Percentiles rank a stretch among this genome's conserved stretches.
Evolutionary conservation across 2,329 filamentous ascomycete species (phyloP).

Genomic region (Metarhizium brunneum): DNA sequence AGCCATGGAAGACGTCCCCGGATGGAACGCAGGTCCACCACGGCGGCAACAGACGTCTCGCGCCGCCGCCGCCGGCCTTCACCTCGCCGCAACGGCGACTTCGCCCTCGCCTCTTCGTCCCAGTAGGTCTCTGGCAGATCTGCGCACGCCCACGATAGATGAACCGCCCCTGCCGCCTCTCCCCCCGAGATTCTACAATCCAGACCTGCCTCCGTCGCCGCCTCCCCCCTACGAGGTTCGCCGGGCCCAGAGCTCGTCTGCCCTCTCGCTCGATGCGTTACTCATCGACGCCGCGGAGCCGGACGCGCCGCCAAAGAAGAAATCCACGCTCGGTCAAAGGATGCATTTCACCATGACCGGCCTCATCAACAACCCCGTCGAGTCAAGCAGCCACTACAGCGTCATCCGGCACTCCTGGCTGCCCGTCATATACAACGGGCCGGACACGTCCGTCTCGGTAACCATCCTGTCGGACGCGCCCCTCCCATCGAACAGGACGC

Average conservation of each 20-base stretch:
- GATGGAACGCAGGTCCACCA: neutral
- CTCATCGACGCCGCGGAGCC: constrained; percentile 6
- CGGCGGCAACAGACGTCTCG: too few species aligned
- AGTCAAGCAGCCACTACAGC: constrained; percentile 56
- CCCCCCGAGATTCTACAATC: neutral
- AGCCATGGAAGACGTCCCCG: neutral
- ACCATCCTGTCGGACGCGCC: constrained; percentile 53
- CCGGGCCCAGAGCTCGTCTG: constrained; percentile 23
- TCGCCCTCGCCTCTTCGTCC: neutral
- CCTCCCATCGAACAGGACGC: constrained; percentile 45
- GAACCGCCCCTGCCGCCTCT: neutral
- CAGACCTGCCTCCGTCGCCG: neutral
- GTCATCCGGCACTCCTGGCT: constrained; percentile 58
- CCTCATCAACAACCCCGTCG: constrained; percentile 51
- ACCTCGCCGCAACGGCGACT: neutral
- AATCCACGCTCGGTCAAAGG: constrained; percentile 39
- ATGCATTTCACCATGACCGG: constrained; percentile 58
- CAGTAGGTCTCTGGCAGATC: neutral
- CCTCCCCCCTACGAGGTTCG: constrained; percentile 10
- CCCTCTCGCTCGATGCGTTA: constrained; percentile 15
- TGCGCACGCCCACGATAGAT: neutral
- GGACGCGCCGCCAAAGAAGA: constrained; percentile 27
- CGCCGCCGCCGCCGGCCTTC: neutral
- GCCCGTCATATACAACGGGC: constrained; percentile 57
- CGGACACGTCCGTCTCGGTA: constrained; percentile 52